Evolutionary conservation across 345 rosid genomes (phyloP).

Genomic region (Aquilaria malaccensis): DNA sequence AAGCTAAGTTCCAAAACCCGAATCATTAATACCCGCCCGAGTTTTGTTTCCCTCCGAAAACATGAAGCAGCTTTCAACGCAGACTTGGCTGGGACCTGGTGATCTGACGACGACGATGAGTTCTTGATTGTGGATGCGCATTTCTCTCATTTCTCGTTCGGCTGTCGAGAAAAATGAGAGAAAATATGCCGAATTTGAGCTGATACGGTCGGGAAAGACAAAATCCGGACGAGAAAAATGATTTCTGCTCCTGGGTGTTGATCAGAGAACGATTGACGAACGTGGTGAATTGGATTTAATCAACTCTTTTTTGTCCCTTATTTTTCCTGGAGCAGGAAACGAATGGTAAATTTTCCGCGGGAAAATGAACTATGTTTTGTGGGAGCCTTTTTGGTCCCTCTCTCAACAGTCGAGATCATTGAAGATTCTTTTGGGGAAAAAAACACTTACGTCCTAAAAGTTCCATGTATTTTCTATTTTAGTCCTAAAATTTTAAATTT

Average conservation of each 20-base stretch:
- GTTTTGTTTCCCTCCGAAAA: neutral
- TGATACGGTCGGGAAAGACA: no score
- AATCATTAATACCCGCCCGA: neutral
- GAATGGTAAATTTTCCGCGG: neutral
- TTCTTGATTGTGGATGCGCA: constrained; percentile 1
- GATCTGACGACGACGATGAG: constrained; percentile 17
- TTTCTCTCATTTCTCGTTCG: neutral
- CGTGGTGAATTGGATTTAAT: no score
- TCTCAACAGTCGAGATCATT: no score
- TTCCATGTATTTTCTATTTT: no score
- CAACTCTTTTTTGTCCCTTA: no score
- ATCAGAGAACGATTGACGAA: no score
- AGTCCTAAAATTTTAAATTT: no score
- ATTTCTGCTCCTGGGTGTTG: no score
- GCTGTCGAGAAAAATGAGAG: neutral
- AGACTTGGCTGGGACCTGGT: constrained; percentile 19
- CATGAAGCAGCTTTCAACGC: constrained; percentile 18
- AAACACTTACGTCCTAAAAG: no score
- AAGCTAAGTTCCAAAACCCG: neutral
- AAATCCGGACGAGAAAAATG: neutral
- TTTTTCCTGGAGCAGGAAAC: no score
- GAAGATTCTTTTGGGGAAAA: no score
- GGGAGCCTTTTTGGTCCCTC: no score
- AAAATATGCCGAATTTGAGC: neutral
- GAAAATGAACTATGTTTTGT: neutral